phyloP scores from a whole-genome alignment of 2,329 filamentous ascomycete genomes.

The Epicoccum sorghinum region DNA sequence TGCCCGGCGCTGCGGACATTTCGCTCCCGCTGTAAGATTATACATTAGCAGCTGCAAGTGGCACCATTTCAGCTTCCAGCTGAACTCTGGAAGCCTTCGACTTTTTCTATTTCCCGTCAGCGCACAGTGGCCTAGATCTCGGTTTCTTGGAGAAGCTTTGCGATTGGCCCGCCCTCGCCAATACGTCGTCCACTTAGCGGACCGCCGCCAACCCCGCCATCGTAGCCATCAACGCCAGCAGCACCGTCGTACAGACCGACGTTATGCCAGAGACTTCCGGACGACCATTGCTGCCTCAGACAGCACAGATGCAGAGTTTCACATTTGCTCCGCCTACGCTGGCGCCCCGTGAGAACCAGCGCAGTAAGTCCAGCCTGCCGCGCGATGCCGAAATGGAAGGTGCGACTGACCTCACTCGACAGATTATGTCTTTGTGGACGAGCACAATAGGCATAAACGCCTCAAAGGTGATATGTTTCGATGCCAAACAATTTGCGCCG shows the following conservation, averaged over 20 bases:
- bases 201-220: conserved; percentile 42
- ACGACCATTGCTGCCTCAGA: conserved; percentile 70
- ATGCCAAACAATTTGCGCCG: conserved; percentile 3
- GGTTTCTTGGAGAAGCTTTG: conserved; percentile 20
- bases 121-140: conserved; percentile 26
- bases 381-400: conserved; percentile 1
- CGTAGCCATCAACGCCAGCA: conserved; percentile 28
- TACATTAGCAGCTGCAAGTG: conserved; percentile 34
- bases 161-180: conserved; percentile 38
- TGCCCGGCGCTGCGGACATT: conserved; percentile 45
- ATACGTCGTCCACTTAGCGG: conserved; percentile 35
- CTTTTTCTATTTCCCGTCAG: conserved; percentile 20
- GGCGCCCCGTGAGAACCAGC: conserved; percentile 76
- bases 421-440: conserved; percentile 99
- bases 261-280: conserved; percentile 68
- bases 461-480: conserved; percentile 73
- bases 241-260: conserved; percentile 16
- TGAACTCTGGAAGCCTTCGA: conserved; percentile 18
- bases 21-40: conserved; percentile 34
- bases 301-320: conserved; percentile 74
- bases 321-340: conserved; percentile 72
- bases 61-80: conserved; percentile 25
- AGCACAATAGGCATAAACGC: conserved; percentile 97
- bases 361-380: conserved; percentile 65
- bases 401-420: conserved; percentile 30